Conservation (phyloP, 108 stramenopile genomes). For the Stephanodiscus minutulus region DNA sequence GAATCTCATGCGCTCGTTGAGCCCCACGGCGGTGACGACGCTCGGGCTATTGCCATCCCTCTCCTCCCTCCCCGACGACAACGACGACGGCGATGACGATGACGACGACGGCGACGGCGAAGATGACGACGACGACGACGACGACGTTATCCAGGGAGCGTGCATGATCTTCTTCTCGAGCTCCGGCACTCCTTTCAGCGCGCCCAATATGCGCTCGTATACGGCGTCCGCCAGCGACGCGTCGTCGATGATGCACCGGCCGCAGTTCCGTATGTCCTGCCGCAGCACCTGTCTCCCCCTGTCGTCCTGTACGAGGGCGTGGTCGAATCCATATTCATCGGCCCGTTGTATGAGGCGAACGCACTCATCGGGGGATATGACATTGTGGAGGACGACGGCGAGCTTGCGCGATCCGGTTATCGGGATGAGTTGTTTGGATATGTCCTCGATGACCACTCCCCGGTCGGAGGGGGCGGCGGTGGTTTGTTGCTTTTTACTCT, state of each 20-base stretch:
- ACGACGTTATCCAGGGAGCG: slow-evolving; percentile 18
- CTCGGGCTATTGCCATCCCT: background rate
- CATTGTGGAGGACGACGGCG: slow-evolving; percentile 27
- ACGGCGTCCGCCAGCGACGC: slow-evolving; percentile 13
- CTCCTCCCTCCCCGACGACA: background rate
- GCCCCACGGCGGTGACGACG: slow-evolving; percentile 28
- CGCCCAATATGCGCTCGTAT: slow-evolving; percentile 19
- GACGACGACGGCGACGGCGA: background rate
- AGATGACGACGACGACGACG: background rate
- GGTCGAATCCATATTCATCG: slow-evolving; percentile 17
- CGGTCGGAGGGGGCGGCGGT: background rate
- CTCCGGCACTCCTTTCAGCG: slow-evolving; percentile 8
- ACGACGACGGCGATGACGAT: background rate
- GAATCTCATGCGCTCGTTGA: slow-evolving; percentile 48
- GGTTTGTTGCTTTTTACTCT: background rate
- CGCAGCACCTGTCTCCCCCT: slow-evolving; percentile 17
- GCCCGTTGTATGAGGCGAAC: slow-evolving; percentile 16
- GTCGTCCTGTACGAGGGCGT: slow-evolving; percentile 23
- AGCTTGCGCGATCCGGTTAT: slow-evolving; percentile 10
- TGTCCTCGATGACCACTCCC: slow-evolving; percentile 26
- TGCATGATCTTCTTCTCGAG: slow-evolving; percentile 23
- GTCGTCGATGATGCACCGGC: slow-evolving; percentile 41
- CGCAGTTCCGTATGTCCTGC: slow-evolving; percentile 20
- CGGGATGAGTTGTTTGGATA: slow-evolving; percentile 29
- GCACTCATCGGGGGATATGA: slow-evolving; percentile 30